These are phyloP conservation scores for Yamadazyma blattariae DNA, from an alignment of 1,139 yeast genomes.

Conservation along the genomic window DNA sequence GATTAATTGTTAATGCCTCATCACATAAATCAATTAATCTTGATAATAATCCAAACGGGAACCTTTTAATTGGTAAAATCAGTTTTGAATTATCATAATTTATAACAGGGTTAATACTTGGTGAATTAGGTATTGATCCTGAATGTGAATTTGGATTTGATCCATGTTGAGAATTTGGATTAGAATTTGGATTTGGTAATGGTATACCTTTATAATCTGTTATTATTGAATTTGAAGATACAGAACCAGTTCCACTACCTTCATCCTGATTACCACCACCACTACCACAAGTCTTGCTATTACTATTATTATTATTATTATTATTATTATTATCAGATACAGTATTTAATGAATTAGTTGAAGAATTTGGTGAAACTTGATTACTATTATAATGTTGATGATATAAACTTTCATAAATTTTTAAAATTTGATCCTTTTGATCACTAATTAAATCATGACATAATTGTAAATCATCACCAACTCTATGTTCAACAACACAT, in stretches of 20 bases:
- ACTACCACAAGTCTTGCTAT: background rate
- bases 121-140: conserved; percentile 6
- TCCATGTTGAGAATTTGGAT: conserved; percentile 11
- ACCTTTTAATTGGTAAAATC: conserved; percentile 34
- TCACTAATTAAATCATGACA: conserved; percentile 78
- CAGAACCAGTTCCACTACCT: background rate
- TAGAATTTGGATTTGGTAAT: conserved; percentile 32
- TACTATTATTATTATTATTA: background rate
- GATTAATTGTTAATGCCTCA: conserved; percentile 71
- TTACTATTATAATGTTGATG: conserved; percentile 14
- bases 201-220: conserved; percentile 62
- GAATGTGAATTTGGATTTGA: conserved; percentile 4
- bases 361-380: conserved; percentile 6
- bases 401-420: conserved; percentile 40
- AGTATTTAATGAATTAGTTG: conserved; percentile 8
- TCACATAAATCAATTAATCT: conserved; percentile 68
- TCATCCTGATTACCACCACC: no score
- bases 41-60: conserved; percentile 69
- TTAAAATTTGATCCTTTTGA: conserved; percentile 55
- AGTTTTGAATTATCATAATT: conserved; percentile 16
- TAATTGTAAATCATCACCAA: conserved; percentile 73
- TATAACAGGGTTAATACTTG: conserved; percentile 1
- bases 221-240: conserved; percentile 8
- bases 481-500: conserved; percentile 81
- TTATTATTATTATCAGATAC: background rate